Conservation (phyloP, 1,284 basidiomycete species). For the Phylloporus sp. region DNA sequence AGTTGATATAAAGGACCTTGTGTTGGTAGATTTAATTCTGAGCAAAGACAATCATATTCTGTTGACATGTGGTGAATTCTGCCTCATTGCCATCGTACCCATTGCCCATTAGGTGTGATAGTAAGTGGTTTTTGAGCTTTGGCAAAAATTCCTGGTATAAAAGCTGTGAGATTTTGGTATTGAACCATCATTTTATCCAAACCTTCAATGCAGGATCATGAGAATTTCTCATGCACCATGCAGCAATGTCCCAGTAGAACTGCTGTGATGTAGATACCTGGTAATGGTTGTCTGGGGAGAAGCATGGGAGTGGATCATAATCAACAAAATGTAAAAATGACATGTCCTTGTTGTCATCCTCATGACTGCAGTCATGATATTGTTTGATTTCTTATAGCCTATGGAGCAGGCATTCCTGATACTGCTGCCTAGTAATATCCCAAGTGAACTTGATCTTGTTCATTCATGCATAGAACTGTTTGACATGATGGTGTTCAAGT, state of each 20-base stretch:
- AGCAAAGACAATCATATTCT: slow-evolving; percentile 18
- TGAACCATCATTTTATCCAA: neutral
- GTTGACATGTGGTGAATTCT: slow-evolving; percentile 29
- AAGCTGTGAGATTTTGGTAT: neutral
- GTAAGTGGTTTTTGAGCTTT: slow-evolving; percentile 37
- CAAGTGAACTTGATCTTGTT: slow-evolving; percentile 33
- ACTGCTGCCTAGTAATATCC: slow-evolving; percentile 34
- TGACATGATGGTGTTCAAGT: no score
- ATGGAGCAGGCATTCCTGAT: slow-evolving; percentile 18
- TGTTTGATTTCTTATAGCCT: neutral
- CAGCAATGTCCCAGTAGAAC: slow-evolving; percentile 22
- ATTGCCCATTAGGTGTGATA: slow-evolving; percentile 24
- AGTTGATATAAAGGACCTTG: slow-evolving; percentile 30
- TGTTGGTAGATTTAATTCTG: slow-evolving; percentile 23
- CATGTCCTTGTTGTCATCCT: neutral
- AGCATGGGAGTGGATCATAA: slow-evolving; percentile 17
- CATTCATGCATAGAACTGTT: no score
- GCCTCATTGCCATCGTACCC: slow-evolving; percentile 34
- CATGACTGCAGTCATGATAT: neutral
- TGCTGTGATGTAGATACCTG: slow-evolving; percentile 25
- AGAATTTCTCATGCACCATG: slow-evolving; percentile 17
- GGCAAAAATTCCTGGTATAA: slow-evolving; percentile 28
- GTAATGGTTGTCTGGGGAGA: slow-evolving; percentile 15
- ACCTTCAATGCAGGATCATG: slow-evolving; percentile 26
- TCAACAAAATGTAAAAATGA: slow-evolving; percentile 19